Base-by-base conservation (phyloP, 2,329 filamentous ascomycete genomes). In the Arthrobotrys entomopaga region DNA sequence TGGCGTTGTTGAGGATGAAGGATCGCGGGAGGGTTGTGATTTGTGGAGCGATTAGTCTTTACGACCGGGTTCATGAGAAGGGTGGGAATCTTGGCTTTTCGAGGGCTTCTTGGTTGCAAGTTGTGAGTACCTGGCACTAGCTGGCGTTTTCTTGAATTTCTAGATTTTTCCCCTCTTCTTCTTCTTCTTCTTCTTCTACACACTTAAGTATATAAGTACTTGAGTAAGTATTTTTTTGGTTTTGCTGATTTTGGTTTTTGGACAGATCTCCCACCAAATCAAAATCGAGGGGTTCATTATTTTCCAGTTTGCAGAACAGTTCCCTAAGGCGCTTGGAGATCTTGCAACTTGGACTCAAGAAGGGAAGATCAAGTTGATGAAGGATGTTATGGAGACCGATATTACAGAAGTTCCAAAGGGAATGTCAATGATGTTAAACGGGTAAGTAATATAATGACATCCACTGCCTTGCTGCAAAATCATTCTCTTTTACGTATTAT, bases 211-310 rank as follows among this genome's bases (percentile, higher is more conserved):
- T n/a, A n/a, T n/a, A n/a, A n/a, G n/a, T n/a, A n/a, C n/a, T n/a
- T n/a, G n/a, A n/a, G n/a, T n/a, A n/a, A n/a, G n/a, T n/a, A n/a
- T n/a, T n/a, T n/a, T n/a, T n/a, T n/a, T n/a, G n/a, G n/a, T n/a
- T 34, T 59, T 85, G 83, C 24, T 38, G 6, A 38, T 8, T 24
- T 8, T 40, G 22, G 8, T 50, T 20, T 8, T 6, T 15, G 42
- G 26, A 20, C 2, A 65, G 61, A 29, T 46, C 1, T 64, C 19
- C 19, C 61, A 75, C 76, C 77, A 83, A 16, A 76, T 84, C 19
- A 81, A 81, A 65, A 78, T 85, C 22, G 80, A 79, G 75, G 83
- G 83, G 0, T 83, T 84, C 57, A 83, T 84, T 72, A 81, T 84
- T 65, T 76, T 81, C 4, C 82, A 84, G 76, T 83, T 79, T 26